A percentile compares a stretch with the other conserved stretches of the same genome.
These are phyloP conservation scores for Dipodascus geniculatus DNA, from an alignment of 805 yeast genomes.

Conservation along the genomic window DNA sequence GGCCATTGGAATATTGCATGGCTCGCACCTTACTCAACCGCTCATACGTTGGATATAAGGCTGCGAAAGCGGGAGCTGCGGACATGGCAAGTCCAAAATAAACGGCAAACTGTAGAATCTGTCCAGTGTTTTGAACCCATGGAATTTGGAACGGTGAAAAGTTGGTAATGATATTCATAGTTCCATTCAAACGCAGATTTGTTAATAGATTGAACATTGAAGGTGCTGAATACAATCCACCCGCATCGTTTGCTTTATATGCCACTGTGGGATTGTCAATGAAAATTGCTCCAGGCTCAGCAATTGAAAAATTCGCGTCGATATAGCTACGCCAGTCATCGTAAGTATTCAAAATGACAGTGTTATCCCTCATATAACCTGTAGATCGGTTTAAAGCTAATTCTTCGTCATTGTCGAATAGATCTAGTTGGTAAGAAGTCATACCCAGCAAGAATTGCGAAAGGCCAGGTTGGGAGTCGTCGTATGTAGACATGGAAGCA, in stretches of 20 bases:
- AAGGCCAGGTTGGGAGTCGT: background rate
- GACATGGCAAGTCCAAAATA: slow-evolving; percentile 26
- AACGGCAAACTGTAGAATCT: slow-evolving; percentile 24
- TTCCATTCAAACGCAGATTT: slow-evolving; percentile 22
- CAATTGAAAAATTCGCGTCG: slow-evolving; percentile 14
- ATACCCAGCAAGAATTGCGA: background rate
- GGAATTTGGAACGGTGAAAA: slow-evolving; percentile 25
- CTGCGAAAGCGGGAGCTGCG: slow-evolving; percentile 26
- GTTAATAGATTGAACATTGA: slow-evolving; percentile 20
- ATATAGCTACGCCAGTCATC: slow-evolving; percentile 16
- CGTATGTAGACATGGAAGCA: background rate
- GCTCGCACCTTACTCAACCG: slow-evolving; percentile 25
- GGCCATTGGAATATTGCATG: slow-evolving; percentile 29
- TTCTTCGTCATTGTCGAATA: background rate
- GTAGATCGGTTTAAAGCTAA: background rate
- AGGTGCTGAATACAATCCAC: slow-evolving; percentile 16
- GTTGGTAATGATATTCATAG: slow-evolving; percentile 18
- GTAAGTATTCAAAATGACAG: slow-evolving; percentile 12
- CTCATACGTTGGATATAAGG: slow-evolving; percentile 27
- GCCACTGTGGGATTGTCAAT: slow-evolving; percentile 19
- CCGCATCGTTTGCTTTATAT: slow-evolving; percentile 18
- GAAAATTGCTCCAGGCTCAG: slow-evolving; percentile 26
- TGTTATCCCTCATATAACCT: slow-evolving; percentile 1
- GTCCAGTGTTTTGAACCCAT: slow-evolving; percentile 23
- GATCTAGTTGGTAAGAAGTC: background rate